A percentile compares a stretch with the other conserved stretches of the same genome.
phyloP scores from a whole-genome alignment of 345 rosid genomes.

The Populus euphratica region DNA sequence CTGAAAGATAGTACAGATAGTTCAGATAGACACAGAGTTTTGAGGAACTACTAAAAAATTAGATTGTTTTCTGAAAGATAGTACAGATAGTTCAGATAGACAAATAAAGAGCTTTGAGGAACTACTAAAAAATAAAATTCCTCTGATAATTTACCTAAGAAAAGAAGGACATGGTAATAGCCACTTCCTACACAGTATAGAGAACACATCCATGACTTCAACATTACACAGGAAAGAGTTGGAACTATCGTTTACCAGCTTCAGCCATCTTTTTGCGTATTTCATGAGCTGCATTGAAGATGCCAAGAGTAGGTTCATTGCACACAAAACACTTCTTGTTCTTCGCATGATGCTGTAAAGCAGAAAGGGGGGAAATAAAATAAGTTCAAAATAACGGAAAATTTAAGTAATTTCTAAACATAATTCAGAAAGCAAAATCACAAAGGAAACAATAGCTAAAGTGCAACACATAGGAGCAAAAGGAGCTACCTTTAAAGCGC shows the following conservation, averaged over 20 bases:
- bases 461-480: neutral
- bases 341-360: slow-evolving; percentile 70
- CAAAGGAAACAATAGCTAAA: neutral
- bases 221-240: neutral
- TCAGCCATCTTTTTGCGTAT: slow-evolving; percentile 54
- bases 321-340: slow-evolving; percentile 91
- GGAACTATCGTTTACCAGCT: slow-evolving; percentile 26
- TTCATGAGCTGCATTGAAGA: slow-evolving; percentile 77
- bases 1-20: neutral
- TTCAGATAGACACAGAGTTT: neutral
- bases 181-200: neutral
- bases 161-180: neutral
- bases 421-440: neutral
- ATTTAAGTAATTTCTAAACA: neutral
- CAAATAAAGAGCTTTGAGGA: neutral
- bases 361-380: neutral
- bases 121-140: neutral
- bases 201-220: neutral
- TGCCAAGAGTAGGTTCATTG: slow-evolving; percentile 78
- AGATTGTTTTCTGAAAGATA: neutral
- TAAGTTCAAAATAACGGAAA: neutral
- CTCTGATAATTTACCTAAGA: neutral
- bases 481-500: slow-evolving; percentile 66
- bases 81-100: neutral
- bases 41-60: neutral